Evolutionary conservation across 1,139 yeast species (phyloP), one percentile per base, ranked within the genome.

Genomic region (Yarrowia galli): DNA sequence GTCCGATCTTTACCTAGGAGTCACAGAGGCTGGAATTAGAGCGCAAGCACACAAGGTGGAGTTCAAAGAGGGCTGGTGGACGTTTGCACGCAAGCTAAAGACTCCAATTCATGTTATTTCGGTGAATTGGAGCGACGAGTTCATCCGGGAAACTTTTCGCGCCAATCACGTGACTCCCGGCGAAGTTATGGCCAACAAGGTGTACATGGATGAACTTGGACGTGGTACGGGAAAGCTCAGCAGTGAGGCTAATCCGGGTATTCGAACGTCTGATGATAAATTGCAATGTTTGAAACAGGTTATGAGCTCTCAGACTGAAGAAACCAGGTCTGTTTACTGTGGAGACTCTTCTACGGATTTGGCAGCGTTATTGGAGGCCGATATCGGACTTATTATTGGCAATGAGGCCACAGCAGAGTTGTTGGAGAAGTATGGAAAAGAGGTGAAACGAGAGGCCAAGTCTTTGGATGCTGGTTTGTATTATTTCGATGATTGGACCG

Each of bases 311-410:
- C 45, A 38, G 15, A n/a, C 9, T 3, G 72, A 8, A 66, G 73
- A 23, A 12, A 20, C 56, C 1, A 20, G 38, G 4, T 28, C 68
- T n/a, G 45, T 83, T 63, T 89, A 88, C 73, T 78, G 88, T 18
- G 95, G 95, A 0, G 95, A 89, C 73, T 86, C 91, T 70, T 73
- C 84, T 0, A 87, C 91, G 0, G 95, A 89, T 76, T 77, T 88
- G 18, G 75, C 87, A 46, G 82, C 88, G 0, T 75, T 88, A 74
- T 69, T 85, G 15, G 80, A 79, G 45, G 85, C 86, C 1, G 83
- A 83, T 69, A 70, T 76, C 22, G 91, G 89, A 0, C 76, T 87
- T 5, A 80, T 84, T 0, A 80, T 88, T 65, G 80, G 77, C 18
- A 79, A 80, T 22, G 79, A 45, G 8, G 43, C 56, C 4, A 48